Conservation (phyloP, 768 basidiomycete species). For the Kwoniella botswanensis region DNA sequence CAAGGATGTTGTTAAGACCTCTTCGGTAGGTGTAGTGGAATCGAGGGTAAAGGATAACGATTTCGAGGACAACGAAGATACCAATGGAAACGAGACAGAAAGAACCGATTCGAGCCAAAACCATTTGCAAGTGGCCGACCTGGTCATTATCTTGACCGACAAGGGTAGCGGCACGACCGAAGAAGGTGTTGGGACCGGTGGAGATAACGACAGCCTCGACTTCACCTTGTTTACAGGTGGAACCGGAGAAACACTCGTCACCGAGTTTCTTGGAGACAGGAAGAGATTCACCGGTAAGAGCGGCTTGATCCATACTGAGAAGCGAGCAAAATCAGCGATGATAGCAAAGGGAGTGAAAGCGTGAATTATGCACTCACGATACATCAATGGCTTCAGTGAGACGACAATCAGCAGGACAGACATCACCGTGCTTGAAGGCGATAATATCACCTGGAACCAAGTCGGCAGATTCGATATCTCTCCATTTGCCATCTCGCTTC, state of each 20-base stretch:
- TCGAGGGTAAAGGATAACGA: conserved; percentile 88
- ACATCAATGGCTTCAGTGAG: conserved; percentile 96
- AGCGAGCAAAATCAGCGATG: conserved; percentile 10
- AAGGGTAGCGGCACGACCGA: conserved; percentile 96
- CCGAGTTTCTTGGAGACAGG: conserved; percentile 89
- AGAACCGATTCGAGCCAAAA: conserved; percentile 94
- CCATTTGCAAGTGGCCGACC: conserved; percentile 97
- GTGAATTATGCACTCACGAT: conserved; percentile 60
- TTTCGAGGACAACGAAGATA: conserved; percentile 92
- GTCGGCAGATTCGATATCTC: conserved; percentile 83
- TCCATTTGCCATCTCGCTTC: conserved; percentile 82
- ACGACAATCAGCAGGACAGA: conserved; percentile 97
- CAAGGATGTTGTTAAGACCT: conserved; percentile 95
- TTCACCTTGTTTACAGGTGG: conserved; percentile 98
- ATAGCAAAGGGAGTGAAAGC: not conserved
- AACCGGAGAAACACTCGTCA: conserved; percentile 98
- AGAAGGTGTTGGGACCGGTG: conserved; percentile 93
- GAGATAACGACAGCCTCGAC: conserved; percentile 98
- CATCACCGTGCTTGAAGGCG: conserved; percentile 98
- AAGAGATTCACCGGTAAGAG: conserved; percentile 95
- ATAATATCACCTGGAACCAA: conserved; percentile 96
- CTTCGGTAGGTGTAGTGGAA: conserved; percentile 90
- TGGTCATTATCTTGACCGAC: conserved; percentile 98
- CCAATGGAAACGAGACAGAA: conserved; percentile 97
- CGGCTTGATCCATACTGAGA: conserved; percentile 85